Conservation (phyloP, 495 filamentous ascomycete genomes). For the Chlorociboria aeruginascens region DNA sequence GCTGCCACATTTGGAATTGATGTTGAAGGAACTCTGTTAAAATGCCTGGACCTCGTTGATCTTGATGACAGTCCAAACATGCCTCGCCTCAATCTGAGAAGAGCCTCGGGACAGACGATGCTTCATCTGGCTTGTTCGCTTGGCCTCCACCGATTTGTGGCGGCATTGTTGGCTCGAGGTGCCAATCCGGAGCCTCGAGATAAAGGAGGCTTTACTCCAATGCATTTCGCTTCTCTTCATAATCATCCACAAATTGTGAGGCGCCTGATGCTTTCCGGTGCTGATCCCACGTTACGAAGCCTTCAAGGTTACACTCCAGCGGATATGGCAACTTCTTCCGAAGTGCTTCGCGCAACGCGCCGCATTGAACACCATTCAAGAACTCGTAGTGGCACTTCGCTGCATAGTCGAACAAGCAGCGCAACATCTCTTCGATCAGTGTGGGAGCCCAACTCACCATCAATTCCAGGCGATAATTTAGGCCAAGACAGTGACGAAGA, state of each 20-base stretch:
- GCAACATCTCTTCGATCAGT: conserved; percentile 50
- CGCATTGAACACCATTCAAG: conserved; percentile 47
- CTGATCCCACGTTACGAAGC: conserved; percentile 58
- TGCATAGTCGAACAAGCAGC: conserved; percentile 53
- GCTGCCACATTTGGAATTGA: conserved; percentile 28
- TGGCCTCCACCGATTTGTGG: conserved; percentile 64
- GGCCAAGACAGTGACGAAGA: conserved; percentile 28
- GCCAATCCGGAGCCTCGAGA: conserved; percentile 66
- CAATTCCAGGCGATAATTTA: conserved; percentile 28
- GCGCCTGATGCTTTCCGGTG: conserved; percentile 59
- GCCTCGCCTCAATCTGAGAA: conserved; percentile 50
- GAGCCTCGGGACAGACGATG: conserved; percentile 63
- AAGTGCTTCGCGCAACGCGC: conserved; percentile 39
- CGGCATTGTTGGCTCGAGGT: conserved; percentile 70
- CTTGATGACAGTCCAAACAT: conserved; percentile 58
- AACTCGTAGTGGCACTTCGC: conserved; percentile 32
- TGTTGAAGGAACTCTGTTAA: conserved; percentile 62
- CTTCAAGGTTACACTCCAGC: conserved; percentile 58
- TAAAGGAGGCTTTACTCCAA: conserved; percentile 68
- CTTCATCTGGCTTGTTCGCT: conserved; percentile 70
- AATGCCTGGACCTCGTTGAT: conserved; percentile 65
- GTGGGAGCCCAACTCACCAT: conserved; percentile 39
- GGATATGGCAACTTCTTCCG: conserved; percentile 56
- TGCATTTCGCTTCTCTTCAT: conserved; percentile 75
- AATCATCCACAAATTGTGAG: conserved; percentile 64